Evolutionary conservation across 2,329 filamentous ascomycete genomes (phyloP).

Genomic region (Zymoseptoria ardabiliae): DNA sequence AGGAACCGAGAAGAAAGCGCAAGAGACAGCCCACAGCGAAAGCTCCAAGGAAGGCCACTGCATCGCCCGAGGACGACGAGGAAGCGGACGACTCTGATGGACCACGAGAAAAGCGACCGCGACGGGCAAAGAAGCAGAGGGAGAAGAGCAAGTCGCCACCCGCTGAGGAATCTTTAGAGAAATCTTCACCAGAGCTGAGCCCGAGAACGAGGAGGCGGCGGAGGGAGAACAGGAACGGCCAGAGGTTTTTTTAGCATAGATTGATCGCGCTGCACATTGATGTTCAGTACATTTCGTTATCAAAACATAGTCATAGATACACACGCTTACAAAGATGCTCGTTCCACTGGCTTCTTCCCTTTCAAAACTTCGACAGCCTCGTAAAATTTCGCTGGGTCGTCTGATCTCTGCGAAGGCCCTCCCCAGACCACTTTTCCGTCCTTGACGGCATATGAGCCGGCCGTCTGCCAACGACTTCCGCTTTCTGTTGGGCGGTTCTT

Average conservation of each 20-base stretch:
- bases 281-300: background rate
- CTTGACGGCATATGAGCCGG: slow-evolving; percentile 58
- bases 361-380: slow-evolving; percentile 33
- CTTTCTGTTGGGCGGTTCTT: slow-evolving; percentile 59
- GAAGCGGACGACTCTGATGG: no score
- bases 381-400: slow-evolving; percentile 49
- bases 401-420: slow-evolving; percentile 41
- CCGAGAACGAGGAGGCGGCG: background rate
- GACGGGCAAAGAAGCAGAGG: no score
- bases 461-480: slow-evolving; percentile 61
- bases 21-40: no score
- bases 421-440: slow-evolving; percentile 48
- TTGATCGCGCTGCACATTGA: background rate
- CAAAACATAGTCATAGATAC: background rate
- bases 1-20: no score
- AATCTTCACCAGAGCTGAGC: background rate
- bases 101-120: no score
- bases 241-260: background rate
- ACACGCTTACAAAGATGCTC: background rate
- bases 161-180: background rate
- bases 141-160: background rate
- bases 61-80: no score
- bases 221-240: background rate
- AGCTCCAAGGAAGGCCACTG: no score
- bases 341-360: background rate